A percentile compares a stretch with the other conserved stretches of the same genome.
Conservation (phyloP, 139 green algal genomes). For the Spirogloea muscicola region DNA sequence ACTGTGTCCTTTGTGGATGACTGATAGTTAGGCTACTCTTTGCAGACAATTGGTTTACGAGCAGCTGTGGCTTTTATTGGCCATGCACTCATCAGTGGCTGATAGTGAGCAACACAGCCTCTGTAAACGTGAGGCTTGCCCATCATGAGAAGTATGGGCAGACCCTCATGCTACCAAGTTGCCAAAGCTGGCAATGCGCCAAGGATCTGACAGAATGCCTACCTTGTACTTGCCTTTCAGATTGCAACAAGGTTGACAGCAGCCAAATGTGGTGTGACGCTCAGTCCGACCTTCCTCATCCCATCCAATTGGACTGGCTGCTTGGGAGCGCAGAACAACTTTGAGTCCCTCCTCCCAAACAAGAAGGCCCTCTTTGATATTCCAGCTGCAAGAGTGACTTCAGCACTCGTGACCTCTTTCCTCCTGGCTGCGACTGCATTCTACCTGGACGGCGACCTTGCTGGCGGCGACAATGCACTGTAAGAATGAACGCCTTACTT, state of each 20-base stretch:
- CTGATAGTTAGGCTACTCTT: no score
- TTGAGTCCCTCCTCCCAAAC: conserved; percentile 34
- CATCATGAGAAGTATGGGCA: no score
- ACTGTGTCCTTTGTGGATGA: no score
- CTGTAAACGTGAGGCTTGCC: no score
- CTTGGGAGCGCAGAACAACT: conserved; percentile 16
- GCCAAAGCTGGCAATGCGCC: no score
- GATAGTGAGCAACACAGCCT: no score
- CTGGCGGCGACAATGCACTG: conserved; percentile 21
- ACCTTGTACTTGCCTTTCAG: not conserved
- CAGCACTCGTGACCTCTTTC: conserved; percentile 9
- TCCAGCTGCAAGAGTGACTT: not conserved
- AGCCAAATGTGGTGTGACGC: conserved; percentile 8
- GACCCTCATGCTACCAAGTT: no score
- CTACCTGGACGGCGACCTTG: conserved; percentile 6
- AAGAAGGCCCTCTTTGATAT: conserved; percentile 39
- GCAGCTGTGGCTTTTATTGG: no score
- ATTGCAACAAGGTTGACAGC: conserved; percentile 17
- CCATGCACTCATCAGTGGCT: no score
- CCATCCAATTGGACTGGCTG: conserved; percentile 25
- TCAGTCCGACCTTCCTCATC: conserved; percentile 31
- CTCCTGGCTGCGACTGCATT: conserved; percentile 8
- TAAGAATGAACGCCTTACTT: no score
- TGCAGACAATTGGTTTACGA: no score
- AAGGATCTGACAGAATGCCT: no score